phyloP scores from a whole-genome alignment of 1,284 basidiomycete species.

The Athelia psychrophila region DNA sequence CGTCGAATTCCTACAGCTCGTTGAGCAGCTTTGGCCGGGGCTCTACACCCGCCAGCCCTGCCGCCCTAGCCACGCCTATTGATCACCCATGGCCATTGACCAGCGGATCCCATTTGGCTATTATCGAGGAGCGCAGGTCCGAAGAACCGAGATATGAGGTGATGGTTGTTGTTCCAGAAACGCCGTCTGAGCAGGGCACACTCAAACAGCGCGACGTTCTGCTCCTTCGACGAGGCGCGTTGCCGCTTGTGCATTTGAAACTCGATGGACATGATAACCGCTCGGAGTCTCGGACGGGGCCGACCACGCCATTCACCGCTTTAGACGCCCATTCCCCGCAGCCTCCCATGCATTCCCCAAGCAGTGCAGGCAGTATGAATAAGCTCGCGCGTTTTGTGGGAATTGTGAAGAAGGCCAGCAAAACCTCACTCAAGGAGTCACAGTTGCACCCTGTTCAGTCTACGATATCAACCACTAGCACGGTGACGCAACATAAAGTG shows the following conservation, averaged over 20 bases:
- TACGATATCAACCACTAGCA: conserved; percentile 11
- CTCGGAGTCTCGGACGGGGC: not conserved
- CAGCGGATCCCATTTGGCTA: conserved; percentile 15
- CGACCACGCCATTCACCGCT: too few species aligned
- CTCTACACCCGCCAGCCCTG: conserved; percentile 35
- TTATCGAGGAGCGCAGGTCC: conserved; percentile 23
- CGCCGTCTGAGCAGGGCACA: not conserved
- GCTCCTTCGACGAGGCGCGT: not conserved
- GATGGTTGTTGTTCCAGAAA: not conserved
- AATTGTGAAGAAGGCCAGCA: not conserved
- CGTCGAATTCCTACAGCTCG: conserved; percentile 39
- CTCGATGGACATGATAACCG: not conserved
- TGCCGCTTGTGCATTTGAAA: not conserved
- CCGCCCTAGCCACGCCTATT: conserved; percentile 21
- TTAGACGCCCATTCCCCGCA: not conserved
- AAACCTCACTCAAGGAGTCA: not conserved
- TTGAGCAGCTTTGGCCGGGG: conserved; percentile 27
- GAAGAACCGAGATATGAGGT: conserved; percentile 1
- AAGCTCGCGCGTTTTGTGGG: conserved; percentile 1
- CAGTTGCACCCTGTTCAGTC: conserved; percentile 14
- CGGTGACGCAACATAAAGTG: conserved; percentile 31
- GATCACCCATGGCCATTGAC: conserved; percentile 12
- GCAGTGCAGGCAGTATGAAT: not conserved
- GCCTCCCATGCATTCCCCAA: not conserved
- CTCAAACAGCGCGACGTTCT: not conserved